Evolutionary conservation across 2,329 filamentous ascomycete genomes (phyloP).

Genomic region (Gnomoniopsis smithogilvyi): DNA sequence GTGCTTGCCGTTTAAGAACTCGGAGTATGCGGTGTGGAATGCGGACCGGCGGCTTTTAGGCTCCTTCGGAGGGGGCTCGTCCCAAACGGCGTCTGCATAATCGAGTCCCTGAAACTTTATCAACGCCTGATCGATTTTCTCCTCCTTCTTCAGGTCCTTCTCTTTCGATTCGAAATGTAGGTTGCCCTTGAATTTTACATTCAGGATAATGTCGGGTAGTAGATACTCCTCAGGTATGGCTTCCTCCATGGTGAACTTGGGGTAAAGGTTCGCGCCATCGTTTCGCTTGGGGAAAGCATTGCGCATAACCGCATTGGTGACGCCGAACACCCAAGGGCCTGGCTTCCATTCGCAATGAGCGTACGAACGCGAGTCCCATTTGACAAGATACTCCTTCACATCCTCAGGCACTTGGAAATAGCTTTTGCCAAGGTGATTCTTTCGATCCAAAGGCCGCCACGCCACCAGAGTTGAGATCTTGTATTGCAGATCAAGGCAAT

Average conservation of each 20-base stretch:
- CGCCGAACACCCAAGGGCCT: constrained; percentile 83
- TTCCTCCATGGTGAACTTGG: constrained; percentile 69
- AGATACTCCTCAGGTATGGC: constrained; percentile 87
- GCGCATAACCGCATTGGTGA: constrained; percentile 61
- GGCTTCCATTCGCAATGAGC: constrained; percentile 83
- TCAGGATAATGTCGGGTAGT: constrained; percentile 83
- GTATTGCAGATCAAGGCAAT: constrained; percentile 62
- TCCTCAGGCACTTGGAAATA: constrained; percentile 63
- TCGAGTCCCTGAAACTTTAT: constrained; percentile 92
- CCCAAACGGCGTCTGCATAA: constrained; percentile 92
- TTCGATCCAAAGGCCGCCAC: constrained; percentile 71
- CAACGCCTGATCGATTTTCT: constrained; percentile 68
- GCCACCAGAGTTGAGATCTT: constrained; percentile 80
- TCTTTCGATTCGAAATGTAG: constrained; percentile 55
- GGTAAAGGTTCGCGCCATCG: constrained; percentile 52
- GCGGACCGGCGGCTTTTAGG: constrained; percentile 68
- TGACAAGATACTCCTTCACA: constrained; percentile 88
- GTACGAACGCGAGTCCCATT: constrained; percentile 81
- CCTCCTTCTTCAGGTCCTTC: constrained; percentile 68
- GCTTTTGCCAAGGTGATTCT: constrained; percentile 51
- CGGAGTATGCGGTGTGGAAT: constrained; percentile 79
- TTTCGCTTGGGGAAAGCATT: constrained; percentile 73
- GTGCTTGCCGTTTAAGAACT: constrained; percentile 79
- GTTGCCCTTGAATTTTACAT: constrained; percentile 60
- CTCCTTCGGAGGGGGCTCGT: constrained; percentile 68